These are phyloP conservation scores for Solanum pinnatisectum DNA, from an alignment of 257 asterid species.

Conservation along the genomic window DNA sequence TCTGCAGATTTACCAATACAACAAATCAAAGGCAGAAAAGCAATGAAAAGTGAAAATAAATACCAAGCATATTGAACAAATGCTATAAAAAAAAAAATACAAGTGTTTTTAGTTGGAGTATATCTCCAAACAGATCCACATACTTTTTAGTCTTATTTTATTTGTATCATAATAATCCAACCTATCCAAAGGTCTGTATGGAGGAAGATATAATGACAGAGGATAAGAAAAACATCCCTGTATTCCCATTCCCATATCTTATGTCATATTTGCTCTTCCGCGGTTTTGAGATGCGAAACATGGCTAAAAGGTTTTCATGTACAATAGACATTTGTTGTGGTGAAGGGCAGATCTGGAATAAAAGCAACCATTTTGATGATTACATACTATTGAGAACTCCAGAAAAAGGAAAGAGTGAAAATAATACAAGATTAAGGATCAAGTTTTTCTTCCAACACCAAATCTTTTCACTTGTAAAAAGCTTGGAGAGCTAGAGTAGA, in stretches of 20 bases:
- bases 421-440: background rate
- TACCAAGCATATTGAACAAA: background rate
- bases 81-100: background rate
- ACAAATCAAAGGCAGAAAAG: background rate
- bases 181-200: background rate
- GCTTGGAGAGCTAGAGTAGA: background rate
- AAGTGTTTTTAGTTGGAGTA: background rate
- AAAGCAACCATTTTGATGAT: background rate
- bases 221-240: background rate
- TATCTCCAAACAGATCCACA: background rate
- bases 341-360: background rate
- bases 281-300: background rate
- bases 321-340: background rate
- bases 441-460: background rate
- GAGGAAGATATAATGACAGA: background rate
- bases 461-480: background rate
- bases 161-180: background rate
- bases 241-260: background rate
- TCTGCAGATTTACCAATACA: slow-evolving; percentile 40
- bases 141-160: background rate
- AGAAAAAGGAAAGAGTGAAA: background rate
- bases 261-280: background rate
- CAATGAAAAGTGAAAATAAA: background rate
- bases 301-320: background rate
- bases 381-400: background rate